Conservation (phyloP, 306 rosid genomes). For the Acmispon strigosus region DNA sequence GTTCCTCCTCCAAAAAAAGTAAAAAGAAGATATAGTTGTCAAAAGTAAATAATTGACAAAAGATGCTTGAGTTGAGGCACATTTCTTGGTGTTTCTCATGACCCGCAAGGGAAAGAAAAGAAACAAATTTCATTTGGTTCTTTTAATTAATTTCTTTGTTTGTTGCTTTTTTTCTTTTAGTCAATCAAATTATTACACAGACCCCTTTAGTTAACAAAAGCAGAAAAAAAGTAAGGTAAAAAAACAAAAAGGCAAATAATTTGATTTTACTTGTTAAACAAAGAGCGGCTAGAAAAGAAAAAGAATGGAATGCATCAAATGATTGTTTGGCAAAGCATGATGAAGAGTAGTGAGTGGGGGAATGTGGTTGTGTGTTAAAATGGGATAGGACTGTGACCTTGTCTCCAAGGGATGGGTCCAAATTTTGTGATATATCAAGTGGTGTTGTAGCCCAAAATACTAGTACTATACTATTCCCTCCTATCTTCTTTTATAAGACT, state of each 20-base stretch:
- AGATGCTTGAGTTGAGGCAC: conserved; percentile 22
- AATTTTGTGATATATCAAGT: neutral
- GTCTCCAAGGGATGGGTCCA: conserved; percentile 21
- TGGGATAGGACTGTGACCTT: neutral
- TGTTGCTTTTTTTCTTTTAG: conserved; percentile 16
- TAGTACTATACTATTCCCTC: neutral
- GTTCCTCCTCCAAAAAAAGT: neutral
- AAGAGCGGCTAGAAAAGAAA: neutral
- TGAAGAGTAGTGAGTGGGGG: conserved; percentile 23
- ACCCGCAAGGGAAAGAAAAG: conserved; percentile 4
- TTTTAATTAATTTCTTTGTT: conserved; percentile 24
- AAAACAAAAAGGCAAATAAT: conserved; percentile 19
- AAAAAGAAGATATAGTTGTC: neutral
- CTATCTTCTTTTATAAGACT: too few species aligned
- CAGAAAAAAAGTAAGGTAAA: conserved; percentile 13
- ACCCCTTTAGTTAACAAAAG: conserved; percentile 34
- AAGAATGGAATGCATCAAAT: conserved; percentile 1
- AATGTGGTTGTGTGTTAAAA: conserved; percentile 2
- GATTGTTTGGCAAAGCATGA: conserved; percentile 22
- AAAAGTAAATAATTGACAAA: conserved; percentile 6
- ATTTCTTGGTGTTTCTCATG: conserved; percentile 20
- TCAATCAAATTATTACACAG: conserved; percentile 31
- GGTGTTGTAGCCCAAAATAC: conserved; percentile 14
- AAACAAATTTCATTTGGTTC: conserved; percentile 13
- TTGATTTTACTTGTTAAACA: conserved; percentile 10